Evolutionary conservation across 1,284 basidiomycete species (phyloP), one percentile per base, ranked within the genome.

Genomic region (Ganoderma leucocontextum): DNA sequence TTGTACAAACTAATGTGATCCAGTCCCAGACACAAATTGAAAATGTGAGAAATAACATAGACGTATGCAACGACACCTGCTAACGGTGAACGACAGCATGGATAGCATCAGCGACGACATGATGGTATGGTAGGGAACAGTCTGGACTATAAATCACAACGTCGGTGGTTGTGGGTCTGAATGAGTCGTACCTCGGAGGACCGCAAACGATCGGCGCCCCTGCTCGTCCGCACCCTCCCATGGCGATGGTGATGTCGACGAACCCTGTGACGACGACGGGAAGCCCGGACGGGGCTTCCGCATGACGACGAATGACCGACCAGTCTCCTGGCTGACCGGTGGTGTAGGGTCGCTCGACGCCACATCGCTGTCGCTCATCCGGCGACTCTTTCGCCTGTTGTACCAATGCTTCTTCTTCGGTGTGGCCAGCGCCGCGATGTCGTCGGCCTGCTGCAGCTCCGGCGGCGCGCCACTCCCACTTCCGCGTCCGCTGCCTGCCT

Each of bases 231-330:
- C 52, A 5, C 66, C 71, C 19, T 64, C 64, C 44, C 17, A 42
- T 10, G 70, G 67, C 22, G 69, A 60, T 6, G 64, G 63, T 29
- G 72, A 72, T 15, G 73, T 55, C 38, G 72, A 72, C 19, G 71
- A 62, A 13, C 70, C 70, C 55, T 70, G 64, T 19, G 71, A 66
- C 2, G 73, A 55, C 19, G 68, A 62, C 8, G 71, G 59, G 19
- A 71, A 63, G 15, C 71, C 77, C 39, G 70, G 82, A 75, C 78
- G 81, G 65, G 79, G 78, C 69, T 90, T 89, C 33, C 91, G 82
- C 39, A 93, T 86, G 33, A 93, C 91, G 25, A 92, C 89, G 73
- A 93, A 92, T 49, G 91, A 91, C 69, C 88, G 82, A 13, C 82
- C 82, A 22, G 81, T 72, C 64, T 81, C 82, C 62, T 82, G 83